Evolutionary conservation across 257 asterid species (phyloP).

Genomic region (Craterostigma plantagineum): DNA sequence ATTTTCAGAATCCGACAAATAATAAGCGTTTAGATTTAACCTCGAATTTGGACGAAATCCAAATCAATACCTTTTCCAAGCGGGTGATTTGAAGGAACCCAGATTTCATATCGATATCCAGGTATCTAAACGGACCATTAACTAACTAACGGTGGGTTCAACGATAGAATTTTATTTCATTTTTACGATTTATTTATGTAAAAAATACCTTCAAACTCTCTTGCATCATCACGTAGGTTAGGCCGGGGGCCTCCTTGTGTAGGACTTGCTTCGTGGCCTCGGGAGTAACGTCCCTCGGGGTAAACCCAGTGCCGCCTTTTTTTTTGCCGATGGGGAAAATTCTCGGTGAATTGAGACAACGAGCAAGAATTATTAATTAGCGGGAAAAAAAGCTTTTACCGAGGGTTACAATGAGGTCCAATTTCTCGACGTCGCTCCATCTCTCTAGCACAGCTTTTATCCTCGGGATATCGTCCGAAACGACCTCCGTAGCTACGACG

Average conservation of each 20-base stretch:
- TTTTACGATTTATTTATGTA: too few relatives aligned
- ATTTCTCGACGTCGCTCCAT: slow-evolving; percentile 80
- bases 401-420: slow-evolving; percentile 90
- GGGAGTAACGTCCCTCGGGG: slow-evolving; percentile 94
- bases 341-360: slow-evolving; percentile 3
- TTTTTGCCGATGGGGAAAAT: slow-evolving; percentile 8
- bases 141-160: too few relatives aligned
- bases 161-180: too few relatives aligned
- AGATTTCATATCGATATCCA: too few relatives aligned
- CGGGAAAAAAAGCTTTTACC: slow-evolving; percentile 28
- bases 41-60: too few relatives aligned
- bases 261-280: slow-evolving; percentile 85
- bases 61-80: too few relatives aligned
- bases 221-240: slow-evolving; percentile 79
- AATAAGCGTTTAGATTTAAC: too few relatives aligned
- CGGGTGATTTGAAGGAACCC: too few relatives aligned
- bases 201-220: slow-evolving; percentile 89
- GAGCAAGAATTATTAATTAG: slow-evolving; percentile 4
- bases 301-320: slow-evolving; percentile 91
- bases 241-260: slow-evolving; percentile 88
- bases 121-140: too few relatives aligned
- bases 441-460: slow-evolving; percentile 50
- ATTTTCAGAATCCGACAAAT: too few relatives aligned
- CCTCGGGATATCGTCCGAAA: slow-evolving; percentile 62
- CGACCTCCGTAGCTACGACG: slow-evolving; percentile 60